Conservation (phyloP, 2,329 filamentous ascomycete species). For the Elsinoe fawcettii region DNA sequence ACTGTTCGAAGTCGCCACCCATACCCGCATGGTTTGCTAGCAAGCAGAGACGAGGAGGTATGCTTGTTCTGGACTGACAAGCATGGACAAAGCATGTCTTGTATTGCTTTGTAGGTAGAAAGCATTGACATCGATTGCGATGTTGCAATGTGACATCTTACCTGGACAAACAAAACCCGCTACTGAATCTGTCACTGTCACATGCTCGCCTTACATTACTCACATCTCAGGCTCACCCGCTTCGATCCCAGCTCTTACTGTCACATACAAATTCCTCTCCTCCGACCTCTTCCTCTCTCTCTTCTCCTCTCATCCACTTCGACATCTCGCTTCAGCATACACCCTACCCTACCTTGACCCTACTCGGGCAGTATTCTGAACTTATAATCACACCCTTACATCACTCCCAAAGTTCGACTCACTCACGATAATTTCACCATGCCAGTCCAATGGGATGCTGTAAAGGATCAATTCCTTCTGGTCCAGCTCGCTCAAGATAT, state of each 20-base stretch:
- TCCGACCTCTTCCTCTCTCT: not conserved
- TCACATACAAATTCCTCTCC: not conserved
- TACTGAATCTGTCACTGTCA: not conserved
- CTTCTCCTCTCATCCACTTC: not conserved
- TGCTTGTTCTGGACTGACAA: too few relatives aligned
- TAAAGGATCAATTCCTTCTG: conserved; percentile 18
- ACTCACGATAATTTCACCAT: conserved; percentile 1
- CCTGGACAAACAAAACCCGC: not conserved
- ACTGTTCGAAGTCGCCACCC: too few relatives aligned
- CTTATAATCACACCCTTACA: too few relatives aligned
- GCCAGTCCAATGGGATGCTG: conserved; percentile 18
- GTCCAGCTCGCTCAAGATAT: conserved; percentile 14
- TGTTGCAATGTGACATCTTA: too few relatives aligned
- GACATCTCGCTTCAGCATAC: not conserved
- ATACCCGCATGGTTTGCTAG: too few relatives aligned
- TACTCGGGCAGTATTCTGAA: not conserved
- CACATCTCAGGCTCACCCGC: not conserved
- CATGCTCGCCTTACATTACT: not conserved
- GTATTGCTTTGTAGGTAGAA: too few relatives aligned
- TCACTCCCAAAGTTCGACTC: not conserved
- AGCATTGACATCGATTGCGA: too few relatives aligned
- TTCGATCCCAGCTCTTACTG: not conserved
- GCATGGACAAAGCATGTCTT: too few relatives aligned
- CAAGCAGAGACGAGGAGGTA: too few relatives aligned
- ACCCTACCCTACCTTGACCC: not conserved